These are phyloP conservation scores for Lentinula edodes DNA, from an alignment of 768 basidiomycete species.

Conservation along the genomic window DNA sequence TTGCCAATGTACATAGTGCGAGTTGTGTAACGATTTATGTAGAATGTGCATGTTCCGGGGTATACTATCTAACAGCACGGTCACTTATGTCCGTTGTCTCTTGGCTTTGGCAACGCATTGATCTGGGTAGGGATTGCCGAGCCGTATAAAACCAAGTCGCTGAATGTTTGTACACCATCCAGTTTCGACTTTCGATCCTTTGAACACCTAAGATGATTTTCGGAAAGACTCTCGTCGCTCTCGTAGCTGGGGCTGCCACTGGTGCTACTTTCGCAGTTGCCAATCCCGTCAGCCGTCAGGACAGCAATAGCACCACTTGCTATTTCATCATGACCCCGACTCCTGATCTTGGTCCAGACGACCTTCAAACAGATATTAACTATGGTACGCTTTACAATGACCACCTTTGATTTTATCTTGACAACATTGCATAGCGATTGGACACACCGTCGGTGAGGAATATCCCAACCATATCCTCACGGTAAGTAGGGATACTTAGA, in stretches of 20 bases:
- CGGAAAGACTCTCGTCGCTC: constrained; percentile 2
- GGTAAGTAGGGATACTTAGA: not conserved
- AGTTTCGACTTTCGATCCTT: not conserved
- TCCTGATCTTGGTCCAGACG: constrained; percentile 2
- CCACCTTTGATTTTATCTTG: not conserved
- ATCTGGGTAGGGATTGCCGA: too few species aligned
- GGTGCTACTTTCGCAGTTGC: not conserved
- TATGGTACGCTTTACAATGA: not conserved
- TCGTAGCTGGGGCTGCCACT: not conserved
- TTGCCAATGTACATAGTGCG: too few species aligned
- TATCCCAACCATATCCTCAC: not conserved
- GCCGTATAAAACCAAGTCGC: too few species aligned
- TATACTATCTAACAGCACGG: too few species aligned
- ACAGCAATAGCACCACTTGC: constrained; percentile 4
- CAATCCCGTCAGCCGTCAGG: constrained; percentile 1
- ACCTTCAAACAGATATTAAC: constrained; percentile 7
- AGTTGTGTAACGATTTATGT: too few species aligned
- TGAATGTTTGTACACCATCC: not conserved
- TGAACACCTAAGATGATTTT: not conserved
- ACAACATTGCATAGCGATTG: not conserved
- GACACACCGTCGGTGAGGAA: constrained; percentile 5
- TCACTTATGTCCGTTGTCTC: too few species aligned
- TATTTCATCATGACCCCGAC: constrained; percentile 9
- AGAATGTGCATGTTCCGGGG: too few species aligned
- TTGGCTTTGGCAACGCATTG: too few species aligned